Conservation (phyloP, 2,329 filamentous ascomycete genomes). For the Chaetomium olivaceum region DNA sequence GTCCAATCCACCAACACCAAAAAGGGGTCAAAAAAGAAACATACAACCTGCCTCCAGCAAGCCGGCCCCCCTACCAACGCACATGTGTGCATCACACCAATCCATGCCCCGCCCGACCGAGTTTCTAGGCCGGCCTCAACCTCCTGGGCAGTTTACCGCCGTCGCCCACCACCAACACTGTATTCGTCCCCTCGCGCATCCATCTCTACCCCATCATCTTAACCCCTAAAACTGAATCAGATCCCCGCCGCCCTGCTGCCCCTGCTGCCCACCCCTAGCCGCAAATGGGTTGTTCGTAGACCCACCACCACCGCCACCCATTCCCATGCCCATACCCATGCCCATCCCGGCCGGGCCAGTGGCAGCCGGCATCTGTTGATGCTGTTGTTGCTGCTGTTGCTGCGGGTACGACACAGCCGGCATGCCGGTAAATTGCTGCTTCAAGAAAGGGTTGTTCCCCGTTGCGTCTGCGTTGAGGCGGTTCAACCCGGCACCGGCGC, state of each 20-base stretch:
- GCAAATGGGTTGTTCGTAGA: conserved; percentile 58
- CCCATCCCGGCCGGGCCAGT: conserved; percentile 60
- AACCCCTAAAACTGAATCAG: conserved; percentile 61
- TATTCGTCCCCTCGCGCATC: background rate
- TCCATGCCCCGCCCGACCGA: background rate
- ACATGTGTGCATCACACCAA: background rate
- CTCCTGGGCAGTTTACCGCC: background rate
- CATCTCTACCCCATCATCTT: background rate
- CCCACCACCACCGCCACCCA: conserved; percentile 42
- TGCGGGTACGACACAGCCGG: conserved; percentile 56
- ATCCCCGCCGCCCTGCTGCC: conserved; percentile 48
- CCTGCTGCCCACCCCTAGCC: conserved; percentile 45
- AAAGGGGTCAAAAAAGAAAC: background rate
- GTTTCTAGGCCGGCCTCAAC: background rate
- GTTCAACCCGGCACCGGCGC: conserved; percentile 77
- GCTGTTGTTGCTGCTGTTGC: conserved; percentile 14
- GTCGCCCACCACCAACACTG: background rate
- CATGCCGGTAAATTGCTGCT: conserved; percentile 79
- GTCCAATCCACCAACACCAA: conserved; percentile 11
- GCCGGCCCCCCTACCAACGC: background rate
- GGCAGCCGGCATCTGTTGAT: conserved; percentile 55
- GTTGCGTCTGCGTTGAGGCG: conserved; percentile 70
- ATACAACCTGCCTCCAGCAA: background rate
- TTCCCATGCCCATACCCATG: conserved; percentile 38
- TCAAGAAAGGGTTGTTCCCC: conserved; percentile 86